Evolutionary conservation across 352 stramenopile genomes (phyloP), one percentile per base, ranked within the genome.

Genomic region (Phytophthora litchii): DNA sequence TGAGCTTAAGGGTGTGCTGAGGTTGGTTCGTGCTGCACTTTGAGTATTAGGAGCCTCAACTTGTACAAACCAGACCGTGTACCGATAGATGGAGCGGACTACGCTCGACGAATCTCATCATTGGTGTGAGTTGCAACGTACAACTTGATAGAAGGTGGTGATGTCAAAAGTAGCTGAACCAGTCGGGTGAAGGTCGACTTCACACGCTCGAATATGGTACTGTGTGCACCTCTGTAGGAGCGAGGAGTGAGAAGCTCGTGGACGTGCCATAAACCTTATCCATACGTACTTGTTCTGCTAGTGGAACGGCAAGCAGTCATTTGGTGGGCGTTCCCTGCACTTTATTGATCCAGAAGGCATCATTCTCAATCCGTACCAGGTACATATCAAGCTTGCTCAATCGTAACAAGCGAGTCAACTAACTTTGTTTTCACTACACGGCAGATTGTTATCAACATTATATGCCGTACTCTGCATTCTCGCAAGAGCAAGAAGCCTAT

Each of bases 401-500:
- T 36, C 11, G 21, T 25, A 37, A 36, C 16, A 27, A 27, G 23
- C 5, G 5, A 27, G 23, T 27, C 23, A 5, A 54, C 3, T 23
- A 17, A 25, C 11, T 38, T 17, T 21, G 1, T n/a, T 3, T 44
- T 29, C 23, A 1, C 0, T 21, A 3, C 19, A 48, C 40, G n/a
- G 10, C 51, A 89, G 80, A 73, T 54, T 44, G 80, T 89, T 16
- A 89, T 94, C 60, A 59, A 66, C 29, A 89, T 89, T 43, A 77
- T 94, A 16, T 81, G 85, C 6, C 72, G 68, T 13, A 88, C 78
- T 19, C 70, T 94, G 9, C 67, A 87, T 46, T 60, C 71, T 11
- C 91, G 89, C 45, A 82, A 89, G 41, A 84, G 84, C 38, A 83
- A 88, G 53, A 80, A 85, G 35, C 49, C 86, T 6, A 92, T 94